A percentile compares a stretch with the other conserved stretches of the same genome.
Evolutionary conservation across 441 rosid genomes (phyloP).

Genomic region (Codiaeum variegatum): DNA sequence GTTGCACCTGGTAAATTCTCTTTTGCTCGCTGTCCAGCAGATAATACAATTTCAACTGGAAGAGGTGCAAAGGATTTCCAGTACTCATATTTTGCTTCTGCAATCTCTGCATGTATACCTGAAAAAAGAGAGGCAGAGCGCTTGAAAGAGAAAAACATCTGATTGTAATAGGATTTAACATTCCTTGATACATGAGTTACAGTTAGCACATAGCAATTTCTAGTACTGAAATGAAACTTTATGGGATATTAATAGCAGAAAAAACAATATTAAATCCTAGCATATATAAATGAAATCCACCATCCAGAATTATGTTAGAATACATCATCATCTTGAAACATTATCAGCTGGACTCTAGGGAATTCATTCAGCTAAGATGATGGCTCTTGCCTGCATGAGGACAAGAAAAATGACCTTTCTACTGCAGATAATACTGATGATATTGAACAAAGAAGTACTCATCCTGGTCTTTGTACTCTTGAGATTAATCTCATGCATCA

Average conservation of each 20-base stretch:
- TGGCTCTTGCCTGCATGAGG: background rate
- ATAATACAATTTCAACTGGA: slow-evolving; percentile 70
- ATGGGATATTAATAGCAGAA: background rate
- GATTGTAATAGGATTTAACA: background rate
- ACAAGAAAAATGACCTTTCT: background rate
- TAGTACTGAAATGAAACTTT: background rate
- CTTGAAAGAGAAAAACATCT: slow-evolving; percentile 1
- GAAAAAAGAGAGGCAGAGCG: slow-evolving; percentile 24
- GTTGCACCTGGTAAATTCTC: slow-evolving; percentile 40
- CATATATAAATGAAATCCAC: background rate
- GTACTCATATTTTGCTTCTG: slow-evolving; percentile 58
- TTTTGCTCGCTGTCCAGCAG: slow-evolving; percentile 73
- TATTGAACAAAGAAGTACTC: background rate
- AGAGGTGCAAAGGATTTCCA: slow-evolving; percentile 96
- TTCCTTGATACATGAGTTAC: background rate
- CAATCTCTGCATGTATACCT: slow-evolving; percentile 79
- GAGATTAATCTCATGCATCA: background rate
- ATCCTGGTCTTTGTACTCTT: background rate
- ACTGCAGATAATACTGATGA: background rate
- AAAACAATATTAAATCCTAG: background rate
- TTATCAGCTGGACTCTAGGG: background rate
- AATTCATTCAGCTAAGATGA: background rate
- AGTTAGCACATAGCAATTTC: slow-evolving; percentile 10
- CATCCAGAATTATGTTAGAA: background rate
- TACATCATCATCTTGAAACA: too few relatives aligned